Conservation (phyloP, 495 filamentous ascomycete species). For the Rhypophila decipiens region DNA sequence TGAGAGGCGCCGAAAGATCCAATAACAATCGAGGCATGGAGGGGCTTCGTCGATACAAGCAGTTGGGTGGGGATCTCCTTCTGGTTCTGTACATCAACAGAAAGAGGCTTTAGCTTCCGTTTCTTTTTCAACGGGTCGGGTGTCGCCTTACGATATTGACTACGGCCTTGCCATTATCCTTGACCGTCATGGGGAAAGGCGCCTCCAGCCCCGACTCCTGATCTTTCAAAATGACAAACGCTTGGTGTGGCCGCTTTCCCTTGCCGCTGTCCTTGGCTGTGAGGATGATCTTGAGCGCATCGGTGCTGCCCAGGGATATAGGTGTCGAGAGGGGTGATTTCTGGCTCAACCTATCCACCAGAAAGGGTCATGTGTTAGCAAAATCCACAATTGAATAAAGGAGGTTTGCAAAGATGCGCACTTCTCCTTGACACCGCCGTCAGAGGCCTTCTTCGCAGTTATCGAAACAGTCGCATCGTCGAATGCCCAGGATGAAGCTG, state of each 20-base stretch:
- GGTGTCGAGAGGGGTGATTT: slow-evolving; percentile 58
- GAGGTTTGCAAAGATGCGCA: slow-evolving; percentile 26
- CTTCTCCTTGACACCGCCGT: slow-evolving; percentile 62
- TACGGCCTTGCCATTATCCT: slow-evolving; percentile 79
- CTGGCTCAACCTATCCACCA: slow-evolving; percentile 50
- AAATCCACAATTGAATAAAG: background rate
- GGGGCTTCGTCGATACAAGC: slow-evolving; percentile 55
- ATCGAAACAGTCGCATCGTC: slow-evolving; percentile 77
- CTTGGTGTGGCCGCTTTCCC: slow-evolving; percentile 82
- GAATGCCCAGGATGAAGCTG: slow-evolving; percentile 77
- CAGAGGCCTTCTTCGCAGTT: slow-evolving; percentile 60
- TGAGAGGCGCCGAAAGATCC: slow-evolving; percentile 76
- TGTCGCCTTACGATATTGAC: slow-evolving; percentile 61
- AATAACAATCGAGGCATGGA: slow-evolving; percentile 73
- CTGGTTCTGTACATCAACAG: slow-evolving; percentile 53
- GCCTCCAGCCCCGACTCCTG: slow-evolving; percentile 70
- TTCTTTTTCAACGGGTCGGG: background rate
- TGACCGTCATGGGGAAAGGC: slow-evolving; percentile 79
- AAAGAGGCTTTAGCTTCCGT: background rate
- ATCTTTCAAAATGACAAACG: slow-evolving; percentile 79
- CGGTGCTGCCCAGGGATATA: slow-evolving; percentile 57
- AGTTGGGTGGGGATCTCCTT: slow-evolving; percentile 88
- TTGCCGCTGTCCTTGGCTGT: slow-evolving; percentile 74
- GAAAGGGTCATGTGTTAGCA: background rate
- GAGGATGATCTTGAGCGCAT: slow-evolving; percentile 75